Evolutionary conservation across 176 grass and related monocot species (phyloP).

Genomic region (Musa beccarii): DNA sequence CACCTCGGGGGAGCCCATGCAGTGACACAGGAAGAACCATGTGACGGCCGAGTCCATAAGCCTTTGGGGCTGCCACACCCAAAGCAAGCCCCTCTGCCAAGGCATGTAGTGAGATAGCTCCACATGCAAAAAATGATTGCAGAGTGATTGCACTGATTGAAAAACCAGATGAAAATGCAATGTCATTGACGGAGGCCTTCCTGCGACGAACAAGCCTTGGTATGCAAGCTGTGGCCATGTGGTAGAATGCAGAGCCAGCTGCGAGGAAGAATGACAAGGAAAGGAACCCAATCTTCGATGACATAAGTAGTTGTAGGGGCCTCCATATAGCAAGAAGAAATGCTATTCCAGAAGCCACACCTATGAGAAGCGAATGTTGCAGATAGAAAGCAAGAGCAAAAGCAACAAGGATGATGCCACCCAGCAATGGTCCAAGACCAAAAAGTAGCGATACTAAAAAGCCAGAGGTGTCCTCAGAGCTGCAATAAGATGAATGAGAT

Average conservation of each 20-base stretch:
- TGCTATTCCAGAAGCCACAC: slow-evolving; percentile 84
- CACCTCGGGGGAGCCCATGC: slow-evolving; percentile 80
- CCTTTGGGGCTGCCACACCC: slow-evolving; percentile 85
- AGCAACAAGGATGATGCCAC: slow-evolving; percentile 67
- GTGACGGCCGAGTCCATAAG: slow-evolving; percentile 80
- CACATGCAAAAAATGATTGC: slow-evolving; percentile 77
- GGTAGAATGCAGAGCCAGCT: slow-evolving; percentile 45
- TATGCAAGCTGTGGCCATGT: slow-evolving; percentile 36
- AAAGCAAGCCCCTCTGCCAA: slow-evolving; percentile 82
- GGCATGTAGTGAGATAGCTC: slow-evolving; percentile 67
- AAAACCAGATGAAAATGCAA: slow-evolving; percentile 36
- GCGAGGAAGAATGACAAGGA: slow-evolving; percentile 44
- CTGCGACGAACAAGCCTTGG: slow-evolving; percentile 53
- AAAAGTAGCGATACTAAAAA: slow-evolving; percentile 90
- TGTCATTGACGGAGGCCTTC: slow-evolving; percentile 49
- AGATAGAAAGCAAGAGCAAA: slow-evolving; percentile 68
- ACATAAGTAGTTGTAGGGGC: slow-evolving; percentile 69
- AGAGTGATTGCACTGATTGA: slow-evolving; percentile 70
- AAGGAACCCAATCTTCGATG: slow-evolving; percentile 68
- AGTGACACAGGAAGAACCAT: slow-evolving; percentile 95
- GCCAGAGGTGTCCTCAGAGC: slow-evolving; percentile 58
- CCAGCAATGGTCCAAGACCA: slow-evolving; percentile 87
- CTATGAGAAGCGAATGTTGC: slow-evolving; percentile 77
- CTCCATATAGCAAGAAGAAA: slow-evolving; percentile 86
- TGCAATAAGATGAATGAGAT: slow-evolving; percentile 38